Conservation (phyloP, 2,329 filamentous ascomycete species). For the Pseudogymnoascus sp. region DNA sequence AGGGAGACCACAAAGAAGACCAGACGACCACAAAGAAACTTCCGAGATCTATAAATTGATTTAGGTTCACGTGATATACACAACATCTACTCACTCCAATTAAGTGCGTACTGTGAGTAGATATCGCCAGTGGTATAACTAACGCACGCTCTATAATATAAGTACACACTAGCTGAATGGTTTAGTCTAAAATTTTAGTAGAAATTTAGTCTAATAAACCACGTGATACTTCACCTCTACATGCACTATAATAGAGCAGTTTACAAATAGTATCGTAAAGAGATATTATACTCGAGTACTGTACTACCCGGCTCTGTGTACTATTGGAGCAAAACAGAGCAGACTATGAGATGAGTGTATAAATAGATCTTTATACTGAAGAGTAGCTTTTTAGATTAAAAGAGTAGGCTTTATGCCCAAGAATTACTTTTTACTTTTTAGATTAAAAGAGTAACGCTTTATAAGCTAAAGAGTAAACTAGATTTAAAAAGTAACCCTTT, state of each 20-base stretch:
- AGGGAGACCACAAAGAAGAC: neutral
- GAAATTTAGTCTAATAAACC: neutral
- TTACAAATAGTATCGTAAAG: neutral
- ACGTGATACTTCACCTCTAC: neutral
- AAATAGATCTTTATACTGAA: neutral
- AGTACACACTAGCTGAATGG: neutral
- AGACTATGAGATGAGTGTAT: neutral
- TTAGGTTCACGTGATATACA: neutral
- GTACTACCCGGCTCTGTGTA: neutral
- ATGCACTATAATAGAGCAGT: neutral
- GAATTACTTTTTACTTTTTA: no score
- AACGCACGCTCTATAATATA: no score
- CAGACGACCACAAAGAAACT: neutral
- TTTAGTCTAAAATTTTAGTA: neutral
- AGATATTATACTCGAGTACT: neutral
- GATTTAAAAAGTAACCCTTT: no score
- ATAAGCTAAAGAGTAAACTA: no score
- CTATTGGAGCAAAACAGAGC: neutral
- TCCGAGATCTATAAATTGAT: neutral
- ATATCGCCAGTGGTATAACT: no score
- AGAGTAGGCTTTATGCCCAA: no score
- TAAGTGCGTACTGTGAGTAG: no score
- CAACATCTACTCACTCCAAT: neutral
- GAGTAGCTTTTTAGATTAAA: no score
- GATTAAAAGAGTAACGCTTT: no score